Conservation (phyloP, 352 stramenopile genomes). For the Paralagenidium karlingii region DNA sequence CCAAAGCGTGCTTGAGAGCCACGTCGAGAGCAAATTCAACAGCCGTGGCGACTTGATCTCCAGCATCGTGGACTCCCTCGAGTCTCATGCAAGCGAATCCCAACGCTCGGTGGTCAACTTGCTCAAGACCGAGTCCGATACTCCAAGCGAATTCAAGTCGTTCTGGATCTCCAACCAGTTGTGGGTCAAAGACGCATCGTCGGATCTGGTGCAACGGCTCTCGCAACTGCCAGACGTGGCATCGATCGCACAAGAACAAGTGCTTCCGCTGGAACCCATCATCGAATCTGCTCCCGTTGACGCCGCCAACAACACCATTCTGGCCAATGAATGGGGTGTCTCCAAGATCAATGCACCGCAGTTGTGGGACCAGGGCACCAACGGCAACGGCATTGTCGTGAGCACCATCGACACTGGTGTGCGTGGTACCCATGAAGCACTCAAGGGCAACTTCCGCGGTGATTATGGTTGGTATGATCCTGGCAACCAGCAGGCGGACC, state of each 20-base stretch:
- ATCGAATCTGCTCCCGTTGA: no score
- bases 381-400: conserved; percentile 4
- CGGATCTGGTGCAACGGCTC: no score
- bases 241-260: no score
- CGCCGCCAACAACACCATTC: background rate
- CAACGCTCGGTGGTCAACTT: conserved; percentile 8
- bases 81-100: conserved; percentile 3
- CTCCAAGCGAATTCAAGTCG: no score
- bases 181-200: conserved; percentile 15
- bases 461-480: conserved; percentile 38
- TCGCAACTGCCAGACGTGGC: no score
- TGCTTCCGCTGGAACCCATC: no score
- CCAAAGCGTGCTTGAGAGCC: no score
- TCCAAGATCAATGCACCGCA: conserved; percentile 2
- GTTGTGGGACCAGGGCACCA: conserved; percentile 3
- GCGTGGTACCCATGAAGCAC: conserved; percentile 2
- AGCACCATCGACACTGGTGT: conserved; percentile 10
- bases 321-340: conserved; percentile 10
- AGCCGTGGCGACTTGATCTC: conserved; percentile 8
- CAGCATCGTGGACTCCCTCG: conserved; percentile 7
- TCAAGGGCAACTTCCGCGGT: conserved; percentile 7
- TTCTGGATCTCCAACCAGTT: conserved; percentile 43
- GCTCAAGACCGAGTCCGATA: background rate
- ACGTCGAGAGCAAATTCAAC: conserved; percentile 10
- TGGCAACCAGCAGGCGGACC: conserved; percentile 12